These are phyloP conservation scores for Corymbia citriodora DNA, from an alignment of 441 rosid genomes.

Conservation along the genomic window DNA sequence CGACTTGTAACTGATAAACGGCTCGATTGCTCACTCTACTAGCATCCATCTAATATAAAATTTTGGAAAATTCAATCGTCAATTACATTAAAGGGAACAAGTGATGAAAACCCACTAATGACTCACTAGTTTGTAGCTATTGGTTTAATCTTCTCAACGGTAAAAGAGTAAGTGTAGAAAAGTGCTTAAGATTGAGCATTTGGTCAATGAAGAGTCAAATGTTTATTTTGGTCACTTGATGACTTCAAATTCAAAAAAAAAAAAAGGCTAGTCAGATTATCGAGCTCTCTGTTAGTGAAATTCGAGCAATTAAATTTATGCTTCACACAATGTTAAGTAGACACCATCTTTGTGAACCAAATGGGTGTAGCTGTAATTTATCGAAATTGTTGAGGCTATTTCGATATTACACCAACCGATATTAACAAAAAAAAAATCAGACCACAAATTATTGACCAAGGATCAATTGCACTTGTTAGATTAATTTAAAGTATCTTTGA, in stretches of 20 bases:
- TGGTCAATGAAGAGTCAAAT: background rate
- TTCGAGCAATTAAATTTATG: background rate
- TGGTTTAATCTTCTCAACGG: background rate
- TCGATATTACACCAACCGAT: background rate
- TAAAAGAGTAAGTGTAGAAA: background rate
- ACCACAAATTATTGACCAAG: background rate
- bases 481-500: no score
- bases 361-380: background rate
- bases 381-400: fast-evolving
- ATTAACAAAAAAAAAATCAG: no score
- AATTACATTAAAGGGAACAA: background rate
- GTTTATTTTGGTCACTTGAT: background rate
- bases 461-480: background rate
- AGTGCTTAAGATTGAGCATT: background rate
- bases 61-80: background rate
- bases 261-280: background rate
- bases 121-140: background rate
- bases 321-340: background rate
- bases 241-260: background rate
- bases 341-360: background rate
- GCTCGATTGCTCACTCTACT: background rate
- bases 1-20: background rate
- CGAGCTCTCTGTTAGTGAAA: background rate
- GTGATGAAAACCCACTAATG: background rate
- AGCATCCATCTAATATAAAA: background rate